Conservation (phyloP, 768 basidiomycete species). For the Erythrobasidium yunnanense region DNA sequence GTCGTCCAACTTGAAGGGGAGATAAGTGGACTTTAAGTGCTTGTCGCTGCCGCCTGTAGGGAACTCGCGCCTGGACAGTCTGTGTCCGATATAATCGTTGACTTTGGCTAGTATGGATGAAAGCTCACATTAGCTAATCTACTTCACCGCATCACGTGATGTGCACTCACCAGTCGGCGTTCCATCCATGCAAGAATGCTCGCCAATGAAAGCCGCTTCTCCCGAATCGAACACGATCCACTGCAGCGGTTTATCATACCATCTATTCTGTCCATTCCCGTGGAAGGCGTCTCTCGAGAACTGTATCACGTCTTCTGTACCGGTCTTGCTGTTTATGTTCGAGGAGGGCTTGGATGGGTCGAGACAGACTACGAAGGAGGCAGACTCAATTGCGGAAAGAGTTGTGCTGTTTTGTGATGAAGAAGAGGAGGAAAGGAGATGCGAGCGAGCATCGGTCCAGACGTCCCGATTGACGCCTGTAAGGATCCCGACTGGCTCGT, state of each 20-base stretch:
- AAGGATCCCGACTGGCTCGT: conserved; percentile 59
- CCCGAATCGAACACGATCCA: conserved; percentile 87
- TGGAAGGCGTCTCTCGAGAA: conserved; percentile 31
- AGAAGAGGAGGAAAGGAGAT: conserved; percentile 43
- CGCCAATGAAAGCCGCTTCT: conserved; percentile 68
- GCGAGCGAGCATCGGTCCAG: conserved; percentile 70
- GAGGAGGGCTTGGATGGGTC: conserved; percentile 39
- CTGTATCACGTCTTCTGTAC: conserved; percentile 4
- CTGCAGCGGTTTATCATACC: conserved; percentile 87
- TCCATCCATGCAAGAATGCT: conserved; percentile 60
- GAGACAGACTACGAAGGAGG: conserved; percentile 72
- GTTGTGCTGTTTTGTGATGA: conserved; percentile 56
- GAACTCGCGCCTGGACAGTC: conserved; percentile 56
- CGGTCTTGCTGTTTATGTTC: not conserved
- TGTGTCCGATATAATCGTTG: conserved; percentile 73
- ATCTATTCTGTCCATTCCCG: conserved; percentile 76
- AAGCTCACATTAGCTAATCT: too few species aligned
- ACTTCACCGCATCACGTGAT: too few species aligned
- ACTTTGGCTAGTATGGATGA: conserved; percentile 53
- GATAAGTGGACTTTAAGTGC: conserved; percentile 32
- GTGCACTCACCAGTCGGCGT: conserved; percentile 44
- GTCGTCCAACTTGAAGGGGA: conserved; percentile 59
- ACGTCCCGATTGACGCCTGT: conserved; percentile 78
- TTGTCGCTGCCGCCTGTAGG: conserved; percentile 39
- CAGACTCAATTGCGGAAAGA: conserved; percentile 70